Evolutionary conservation across 345 rosid genomes (phyloP), one percentile per base, ranked within the genome.

Genomic region (Linum usitatissimum): DNA sequence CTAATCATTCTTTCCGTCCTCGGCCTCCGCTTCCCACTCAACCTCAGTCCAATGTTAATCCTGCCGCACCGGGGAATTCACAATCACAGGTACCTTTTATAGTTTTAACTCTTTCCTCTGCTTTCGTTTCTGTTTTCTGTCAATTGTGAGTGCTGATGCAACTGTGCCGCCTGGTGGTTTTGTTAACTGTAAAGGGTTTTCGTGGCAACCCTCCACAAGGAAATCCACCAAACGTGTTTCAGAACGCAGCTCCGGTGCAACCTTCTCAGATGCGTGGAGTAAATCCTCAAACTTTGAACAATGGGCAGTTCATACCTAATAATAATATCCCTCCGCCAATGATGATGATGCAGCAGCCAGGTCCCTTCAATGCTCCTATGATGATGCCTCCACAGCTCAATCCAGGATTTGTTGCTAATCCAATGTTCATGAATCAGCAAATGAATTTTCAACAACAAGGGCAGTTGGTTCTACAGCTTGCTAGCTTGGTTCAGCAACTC

Each of bases 381-480:
- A 75, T 71, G 28, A 36, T 66, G 66, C 64, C 66, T 39, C 60
- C 51, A 12, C 51, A 57, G 31, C 0, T 23, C 60, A 23, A 19
- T 57, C 17, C 31, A 13, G 60, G 60, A 15, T 34, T 38, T 36
- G 14, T 42, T 49, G 49, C 65, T 30, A 49, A 61, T 12, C 70
- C 70, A 18, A 64, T 69, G 61, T 54, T 69, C 31, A 15, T 63
- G 63, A 66, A 74, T 69, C 73, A 74, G 40, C 73, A 74, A 53
- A 40, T 56, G 30, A 77, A 76, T 49, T 68, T 70, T 39, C 39
- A 57, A 60, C 84, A 76, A 20, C 86, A 78, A 20, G 79, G 68
- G 15, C 79, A 71, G 53, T 63, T 66, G 18, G 49, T 62, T 9
- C 67, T 55, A 30, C 69, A 68, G 59, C 51, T 64, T 19, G 42